Evolutionary conservation across 495 filamentous ascomycete species (phyloP).

Genomic region (Trichoderma reesei): DNA sequence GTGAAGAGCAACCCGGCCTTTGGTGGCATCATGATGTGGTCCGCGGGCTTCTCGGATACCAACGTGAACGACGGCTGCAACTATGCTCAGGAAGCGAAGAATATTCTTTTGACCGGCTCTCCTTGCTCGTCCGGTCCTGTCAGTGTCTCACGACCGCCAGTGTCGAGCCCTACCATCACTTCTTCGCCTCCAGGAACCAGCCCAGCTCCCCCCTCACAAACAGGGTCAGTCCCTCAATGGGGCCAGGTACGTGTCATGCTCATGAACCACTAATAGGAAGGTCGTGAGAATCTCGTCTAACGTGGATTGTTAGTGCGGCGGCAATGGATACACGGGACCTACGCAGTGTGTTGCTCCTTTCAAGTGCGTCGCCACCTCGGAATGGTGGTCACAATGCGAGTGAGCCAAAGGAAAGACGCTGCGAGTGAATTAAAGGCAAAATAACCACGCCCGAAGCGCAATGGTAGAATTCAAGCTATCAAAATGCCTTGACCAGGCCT

Average conservation of each 20-base stretch:
- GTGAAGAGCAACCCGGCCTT: constrained; percentile 18
- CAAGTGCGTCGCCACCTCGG: not conserved
- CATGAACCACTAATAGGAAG: not conserved
- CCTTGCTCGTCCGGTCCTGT: not conserved
- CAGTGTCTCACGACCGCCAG: not conserved
- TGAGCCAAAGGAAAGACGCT: not conserved
- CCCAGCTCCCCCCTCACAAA: not conserved
- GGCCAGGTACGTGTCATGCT: not conserved
- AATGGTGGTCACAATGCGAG: not conserved
- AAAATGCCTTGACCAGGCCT: too few relatives aligned
- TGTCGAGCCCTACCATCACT: not conserved
- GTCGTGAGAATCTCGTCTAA: not conserved
- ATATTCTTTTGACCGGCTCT: constrained; percentile 5
- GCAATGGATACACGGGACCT: not conserved
- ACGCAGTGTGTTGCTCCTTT: not conserved
- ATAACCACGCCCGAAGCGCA: too few relatives aligned
- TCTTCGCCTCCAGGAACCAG: not conserved
- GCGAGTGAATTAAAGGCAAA: too few relatives aligned
- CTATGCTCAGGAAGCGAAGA: constrained; percentile 15
- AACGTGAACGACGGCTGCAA: constrained; percentile 13
- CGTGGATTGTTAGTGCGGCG: not conserved
- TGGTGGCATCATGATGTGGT: constrained; percentile 24
- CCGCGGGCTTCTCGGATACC: constrained; percentile 18
- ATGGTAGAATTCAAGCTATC: too few relatives aligned
- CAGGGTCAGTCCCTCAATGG: not conserved